Conservation (phyloP, 176 grass and related monocot species). For the Melocanna baccifera region DNA sequence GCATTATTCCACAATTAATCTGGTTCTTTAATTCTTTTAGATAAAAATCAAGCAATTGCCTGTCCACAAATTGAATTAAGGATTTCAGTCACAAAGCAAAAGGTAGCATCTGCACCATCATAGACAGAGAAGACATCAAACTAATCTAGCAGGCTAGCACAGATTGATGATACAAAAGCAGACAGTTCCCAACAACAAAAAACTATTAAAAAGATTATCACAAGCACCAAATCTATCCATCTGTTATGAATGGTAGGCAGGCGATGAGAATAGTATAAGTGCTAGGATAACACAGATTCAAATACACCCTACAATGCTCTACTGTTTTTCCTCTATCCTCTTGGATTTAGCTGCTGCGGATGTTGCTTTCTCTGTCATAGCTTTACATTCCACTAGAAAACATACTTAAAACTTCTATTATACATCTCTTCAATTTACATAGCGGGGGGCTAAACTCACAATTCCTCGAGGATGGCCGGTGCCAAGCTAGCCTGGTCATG, state of each 20-base stretch:
- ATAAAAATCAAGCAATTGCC: neutral
- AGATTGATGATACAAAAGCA: neutral
- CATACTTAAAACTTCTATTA: neutral
- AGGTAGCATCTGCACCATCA: neutral
- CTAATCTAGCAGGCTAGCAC: neutral
- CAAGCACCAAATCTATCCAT: neutral
- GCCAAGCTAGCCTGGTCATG: conserved; percentile 56
- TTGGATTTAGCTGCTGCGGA: neutral
- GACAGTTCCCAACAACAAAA: neutral
- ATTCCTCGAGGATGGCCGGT: conserved; percentile 44
- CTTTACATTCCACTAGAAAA: neutral
- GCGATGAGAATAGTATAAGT: neutral
- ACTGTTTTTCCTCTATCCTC: neutral
- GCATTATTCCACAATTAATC: conserved; percentile 20
- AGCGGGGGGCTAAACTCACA: conserved; percentile 28
- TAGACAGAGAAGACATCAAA: neutral
- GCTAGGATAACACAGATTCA: neutral
- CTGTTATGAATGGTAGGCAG: neutral
- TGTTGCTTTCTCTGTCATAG: neutral
- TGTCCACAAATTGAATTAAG: neutral
- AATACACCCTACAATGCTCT: neutral
- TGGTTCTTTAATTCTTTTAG: neutral
- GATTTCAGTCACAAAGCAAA: neutral
- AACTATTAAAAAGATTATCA: neutral
- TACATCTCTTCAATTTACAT: neutral